A percentile compares a stretch with the other conserved stretches of the same genome.
Evolutionary conservation across 1,284 basidiomycete genomes (phyloP).

Genomic region (Cryptococcus floricola): DNA sequence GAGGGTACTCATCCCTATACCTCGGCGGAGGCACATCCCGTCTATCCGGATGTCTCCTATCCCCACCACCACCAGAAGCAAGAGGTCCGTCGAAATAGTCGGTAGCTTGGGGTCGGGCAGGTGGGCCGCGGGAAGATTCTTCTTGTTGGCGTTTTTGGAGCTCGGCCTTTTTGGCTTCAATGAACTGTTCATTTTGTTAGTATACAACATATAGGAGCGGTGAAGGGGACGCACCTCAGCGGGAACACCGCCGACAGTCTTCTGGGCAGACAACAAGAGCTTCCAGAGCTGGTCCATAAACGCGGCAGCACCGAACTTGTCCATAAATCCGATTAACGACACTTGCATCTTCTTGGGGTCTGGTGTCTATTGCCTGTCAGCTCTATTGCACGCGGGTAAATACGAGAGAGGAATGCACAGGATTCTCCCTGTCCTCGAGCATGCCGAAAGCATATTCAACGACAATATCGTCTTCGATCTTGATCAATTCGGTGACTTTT

Average conservation of each 20-base stretch:
- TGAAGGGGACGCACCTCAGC: constrained; percentile 53
- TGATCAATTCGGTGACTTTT: constrained; percentile 81
- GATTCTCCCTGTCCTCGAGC: constrained; percentile 75
- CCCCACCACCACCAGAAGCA: not conserved
- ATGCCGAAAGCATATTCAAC: constrained; percentile 93
- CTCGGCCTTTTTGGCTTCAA: constrained; percentile 94
- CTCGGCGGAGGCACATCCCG: not conserved
- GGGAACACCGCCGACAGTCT: constrained; percentile 83
- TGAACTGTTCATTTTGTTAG: constrained; percentile 54
- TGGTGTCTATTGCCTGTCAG: constrained; percentile 58
- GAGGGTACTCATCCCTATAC: constrained; percentile 1
- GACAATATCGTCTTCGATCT: constrained; percentile 94
- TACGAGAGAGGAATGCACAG: constrained; percentile 55
- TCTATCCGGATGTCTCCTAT: not conserved
- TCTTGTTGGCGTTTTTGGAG: constrained; percentile 64
- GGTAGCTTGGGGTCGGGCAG: constrained; percentile 9
- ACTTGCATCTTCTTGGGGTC: constrained; percentile 96
- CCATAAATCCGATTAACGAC: constrained; percentile 83
- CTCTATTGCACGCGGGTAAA: not conserved
- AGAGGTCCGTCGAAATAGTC: constrained; percentile 7
- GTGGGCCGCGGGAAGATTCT: not conserved
- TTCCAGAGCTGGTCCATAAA: constrained; percentile 91
- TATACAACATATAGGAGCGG: not conserved
- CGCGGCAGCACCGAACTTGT: constrained; percentile 59
- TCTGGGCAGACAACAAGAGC: constrained; percentile 83